A percentile compares a stretch with the other conserved stretches of the same genome.
phyloP scores from a whole-genome alignment of 2,329 filamentous ascomycete genomes.

The Calonectria pseudoreteaudii region DNA sequence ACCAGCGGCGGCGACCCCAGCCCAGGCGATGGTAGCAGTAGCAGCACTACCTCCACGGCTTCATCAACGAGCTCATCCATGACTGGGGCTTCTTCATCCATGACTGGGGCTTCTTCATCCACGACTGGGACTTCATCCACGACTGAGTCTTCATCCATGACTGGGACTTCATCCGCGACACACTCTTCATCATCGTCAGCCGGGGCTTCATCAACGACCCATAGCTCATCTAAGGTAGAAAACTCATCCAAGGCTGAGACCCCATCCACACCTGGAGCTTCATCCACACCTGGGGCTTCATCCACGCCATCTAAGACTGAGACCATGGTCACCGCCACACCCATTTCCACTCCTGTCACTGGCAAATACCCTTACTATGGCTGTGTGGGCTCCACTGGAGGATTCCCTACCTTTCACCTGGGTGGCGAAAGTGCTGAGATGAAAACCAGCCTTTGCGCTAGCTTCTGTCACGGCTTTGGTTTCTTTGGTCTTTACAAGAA shows the following conservation, averaged over 20 bases:
- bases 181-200: no score
- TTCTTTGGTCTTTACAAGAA: slow-evolving; percentile 41
- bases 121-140: no score
- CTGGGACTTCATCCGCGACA: no score
- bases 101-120: no score
- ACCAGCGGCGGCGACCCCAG: no score
- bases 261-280: background rate
- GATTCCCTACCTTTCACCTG: background rate
- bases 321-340: slow-evolving; percentile 47
- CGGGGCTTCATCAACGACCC: no score
- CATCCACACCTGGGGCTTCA: background rate
- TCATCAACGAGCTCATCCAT: background rate
- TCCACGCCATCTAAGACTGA: background rate
- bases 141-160: no score
- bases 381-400: slow-evolving; percentile 38
- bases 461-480: background rate
- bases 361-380: slow-evolving; percentile 41
- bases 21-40: background rate
- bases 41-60: background rate
- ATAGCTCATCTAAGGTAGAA: no score
- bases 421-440: background rate
- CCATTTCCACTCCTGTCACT: slow-evolving; percentile 41
- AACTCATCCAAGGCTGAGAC: no score
- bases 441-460: background rate
- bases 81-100: background rate